Evolutionary conservation across 768 basidiomycete genomes (phyloP).

Genomic region (Suillus subluteus): DNA sequence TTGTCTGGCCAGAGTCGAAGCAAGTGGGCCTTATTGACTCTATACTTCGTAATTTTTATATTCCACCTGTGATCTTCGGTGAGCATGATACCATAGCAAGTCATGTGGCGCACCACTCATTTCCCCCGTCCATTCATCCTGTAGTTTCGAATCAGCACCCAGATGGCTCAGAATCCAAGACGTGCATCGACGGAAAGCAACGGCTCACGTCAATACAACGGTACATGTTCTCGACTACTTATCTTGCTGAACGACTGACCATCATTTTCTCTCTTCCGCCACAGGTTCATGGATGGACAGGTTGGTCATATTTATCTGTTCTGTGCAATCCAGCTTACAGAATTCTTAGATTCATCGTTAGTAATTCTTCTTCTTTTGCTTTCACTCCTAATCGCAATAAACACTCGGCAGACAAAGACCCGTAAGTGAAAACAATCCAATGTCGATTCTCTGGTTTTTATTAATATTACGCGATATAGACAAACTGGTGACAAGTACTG

Average conservation of each 20-base stretch:
- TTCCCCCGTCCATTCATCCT: constrained; percentile 7
- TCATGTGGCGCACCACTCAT: constrained; percentile 1
- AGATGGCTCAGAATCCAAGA: constrained; percentile 68
- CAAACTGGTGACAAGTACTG: constrained; percentile 49
- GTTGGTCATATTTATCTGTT: constrained; percentile 43
- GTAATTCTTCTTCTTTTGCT: constrained; percentile 18
- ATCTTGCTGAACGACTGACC: not conserved
- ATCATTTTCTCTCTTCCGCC: constrained; percentile 6
- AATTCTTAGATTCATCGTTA: constrained; percentile 57
- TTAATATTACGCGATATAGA: constrained; percentile 17
- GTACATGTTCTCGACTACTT: constrained; percentile 40
- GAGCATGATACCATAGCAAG: constrained; percentile 15
- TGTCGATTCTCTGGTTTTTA: no score
- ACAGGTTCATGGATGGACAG: constrained; percentile 70
- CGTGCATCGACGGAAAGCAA: constrained; percentile 84
- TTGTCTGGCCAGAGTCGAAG: constrained; percentile 81
- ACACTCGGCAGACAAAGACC: constrained; percentile 40
- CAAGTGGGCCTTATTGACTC: constrained; percentile 80
- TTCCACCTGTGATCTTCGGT: constrained; percentile 82
- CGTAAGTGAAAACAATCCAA: constrained; percentile 39
- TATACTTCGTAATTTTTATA: constrained; percentile 76
- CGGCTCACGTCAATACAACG: constrained; percentile 72
- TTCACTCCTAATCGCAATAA: not conserved
- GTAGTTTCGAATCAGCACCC: constrained; percentile 53
- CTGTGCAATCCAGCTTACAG: not conserved